These are phyloP conservation scores for Termitomyces heimii DNA, from an alignment of 768 basidiomycete genomes.

Conservation along the genomic window DNA sequence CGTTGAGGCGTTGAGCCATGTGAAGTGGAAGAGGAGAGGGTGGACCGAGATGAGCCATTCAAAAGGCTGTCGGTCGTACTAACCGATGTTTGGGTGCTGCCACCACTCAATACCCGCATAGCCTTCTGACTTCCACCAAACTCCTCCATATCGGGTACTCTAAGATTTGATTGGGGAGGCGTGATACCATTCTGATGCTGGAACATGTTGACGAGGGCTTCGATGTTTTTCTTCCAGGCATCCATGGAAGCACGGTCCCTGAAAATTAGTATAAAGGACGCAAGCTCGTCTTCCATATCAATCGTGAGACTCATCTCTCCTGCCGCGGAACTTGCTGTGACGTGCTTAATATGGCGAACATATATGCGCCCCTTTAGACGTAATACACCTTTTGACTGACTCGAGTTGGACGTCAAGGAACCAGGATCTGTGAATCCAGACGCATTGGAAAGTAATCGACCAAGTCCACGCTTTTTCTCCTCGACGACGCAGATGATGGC, in stretches of 20 bases:
- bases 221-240: conserved; percentile 82
- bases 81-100: conserved; percentile 60
- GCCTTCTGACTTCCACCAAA: conserved; percentile 75
- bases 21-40: conserved; percentile 70
- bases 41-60: conserved; percentile 60
- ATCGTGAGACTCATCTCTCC: conserved; percentile 93
- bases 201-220: conserved; percentile 67
- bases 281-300: conserved; percentile 96
- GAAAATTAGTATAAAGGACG: conserved; percentile 95
- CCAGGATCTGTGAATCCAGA: conserved; percentile 48
- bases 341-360: conserved; percentile 87
- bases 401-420: conserved; percentile 31
- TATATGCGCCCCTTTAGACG: conserved; percentile 94
- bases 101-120: conserved; percentile 68
- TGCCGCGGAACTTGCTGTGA: conserved; percentile 70
- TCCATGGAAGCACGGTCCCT: conserved; percentile 86
- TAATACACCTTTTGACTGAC: conserved; percentile 61
- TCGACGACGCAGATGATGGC: conserved; percentile 98
- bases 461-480: conserved; percentile 83
- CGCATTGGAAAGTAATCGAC: conserved; percentile 65
- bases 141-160: conserved; percentile 59
- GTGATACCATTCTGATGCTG: conserved; percentile 44
- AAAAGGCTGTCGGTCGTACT: conserved; percentile 68
- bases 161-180: conserved; percentile 31
- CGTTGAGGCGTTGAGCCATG: conserved; percentile 47